A percentile compares a stretch with the other conserved stretches of the same genome.
phyloP scores from a whole-genome alignment of 2,329 filamentous ascomycete species.

The Penicillium sp. region DNA sequence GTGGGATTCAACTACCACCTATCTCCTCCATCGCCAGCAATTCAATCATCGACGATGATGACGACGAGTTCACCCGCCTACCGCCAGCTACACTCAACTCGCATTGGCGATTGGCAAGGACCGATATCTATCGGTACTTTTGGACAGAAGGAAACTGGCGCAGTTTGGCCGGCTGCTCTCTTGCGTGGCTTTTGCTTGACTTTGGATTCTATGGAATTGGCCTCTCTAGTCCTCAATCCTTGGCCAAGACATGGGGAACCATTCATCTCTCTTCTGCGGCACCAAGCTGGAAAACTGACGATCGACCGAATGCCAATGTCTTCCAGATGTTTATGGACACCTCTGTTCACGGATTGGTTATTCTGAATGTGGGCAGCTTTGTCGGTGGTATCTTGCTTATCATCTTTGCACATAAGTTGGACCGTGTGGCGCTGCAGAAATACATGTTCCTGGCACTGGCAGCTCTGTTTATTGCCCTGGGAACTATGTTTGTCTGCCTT shows the following conservation, averaged over 20 bases:
- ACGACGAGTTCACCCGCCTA: slow-evolving; percentile 22
- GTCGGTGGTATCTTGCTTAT: slow-evolving; percentile 46
- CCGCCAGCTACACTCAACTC: slow-evolving; percentile 44
- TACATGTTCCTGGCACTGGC: slow-evolving; percentile 47
- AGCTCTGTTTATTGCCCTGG: slow-evolving; percentile 45
- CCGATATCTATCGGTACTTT: slow-evolving; percentile 45
- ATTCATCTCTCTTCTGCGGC: slow-evolving; percentile 30
- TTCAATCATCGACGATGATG: slow-evolving; percentile 24
- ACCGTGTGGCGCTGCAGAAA: slow-evolving; percentile 47
- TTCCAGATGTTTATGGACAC: slow-evolving; percentile 43
- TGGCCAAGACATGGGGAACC: slow-evolving; percentile 44
- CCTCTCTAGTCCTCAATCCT: slow-evolving; percentile 46
- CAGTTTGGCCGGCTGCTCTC: slow-evolving; percentile 47
- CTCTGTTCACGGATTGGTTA: slow-evolving; percentile 41
- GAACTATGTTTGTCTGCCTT: slow-evolving; percentile 43
- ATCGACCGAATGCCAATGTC: slow-evolving; percentile 43
- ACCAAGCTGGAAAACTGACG: slow-evolving; percentile 41
- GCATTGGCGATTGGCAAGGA: slow-evolving; percentile 40
- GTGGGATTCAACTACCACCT: slow-evolving; percentile 25
- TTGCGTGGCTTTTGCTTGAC: slow-evolving; percentile 58
- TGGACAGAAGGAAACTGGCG: slow-evolving; percentile 47
- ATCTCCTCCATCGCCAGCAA: slow-evolving; percentile 28
- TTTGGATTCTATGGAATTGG: slow-evolving; percentile 61
- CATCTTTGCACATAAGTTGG: slow-evolving; percentile 39
- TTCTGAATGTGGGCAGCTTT: slow-evolving; percentile 46